Evolutionary conservation across 140 eudicot species (phyloP).

Genomic region (Bidens hawaiensis): DNA sequence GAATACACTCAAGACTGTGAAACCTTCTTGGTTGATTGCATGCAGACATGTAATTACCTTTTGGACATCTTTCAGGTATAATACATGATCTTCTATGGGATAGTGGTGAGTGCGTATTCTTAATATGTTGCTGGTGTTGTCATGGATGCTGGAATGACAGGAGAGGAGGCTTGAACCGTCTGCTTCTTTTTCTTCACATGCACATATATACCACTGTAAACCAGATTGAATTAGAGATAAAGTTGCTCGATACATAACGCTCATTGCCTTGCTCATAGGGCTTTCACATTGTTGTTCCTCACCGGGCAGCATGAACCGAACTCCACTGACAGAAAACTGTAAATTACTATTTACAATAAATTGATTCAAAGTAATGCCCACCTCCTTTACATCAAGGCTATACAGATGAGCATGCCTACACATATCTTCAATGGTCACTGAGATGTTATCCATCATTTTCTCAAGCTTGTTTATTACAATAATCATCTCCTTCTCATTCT

Average conservation of each 20-base stretch:
- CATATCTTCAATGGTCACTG: background rate
- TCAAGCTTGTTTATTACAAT: conserved; percentile 15
- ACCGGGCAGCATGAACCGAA: background rate
- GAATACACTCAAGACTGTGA: background rate
- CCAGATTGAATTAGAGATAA: background rate
- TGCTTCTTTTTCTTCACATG: conserved; percentile 1
- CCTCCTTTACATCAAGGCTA: conserved; percentile 8
- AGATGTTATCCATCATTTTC: background rate
- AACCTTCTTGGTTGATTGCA: conserved; percentile 2
- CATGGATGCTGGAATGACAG: background rate
- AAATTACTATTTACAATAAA: background rate
- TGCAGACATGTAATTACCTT: background rate
- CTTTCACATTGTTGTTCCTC: background rate
- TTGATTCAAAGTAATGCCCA: background rate
- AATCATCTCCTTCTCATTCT: background rate
- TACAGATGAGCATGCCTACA: background rate
- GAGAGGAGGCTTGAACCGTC: background rate
- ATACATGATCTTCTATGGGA: too few relatives aligned
- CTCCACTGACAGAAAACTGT: background rate
- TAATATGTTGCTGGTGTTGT: background rate
- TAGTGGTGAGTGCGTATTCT: background rate
- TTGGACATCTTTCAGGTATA: background rate
- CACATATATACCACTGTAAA: background rate
- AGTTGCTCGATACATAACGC: background rate
- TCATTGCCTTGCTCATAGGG: background rate